Base-by-base conservation (phyloP, 2,329 filamentous ascomycete genomes). In the Xylariales sp. region DNA sequence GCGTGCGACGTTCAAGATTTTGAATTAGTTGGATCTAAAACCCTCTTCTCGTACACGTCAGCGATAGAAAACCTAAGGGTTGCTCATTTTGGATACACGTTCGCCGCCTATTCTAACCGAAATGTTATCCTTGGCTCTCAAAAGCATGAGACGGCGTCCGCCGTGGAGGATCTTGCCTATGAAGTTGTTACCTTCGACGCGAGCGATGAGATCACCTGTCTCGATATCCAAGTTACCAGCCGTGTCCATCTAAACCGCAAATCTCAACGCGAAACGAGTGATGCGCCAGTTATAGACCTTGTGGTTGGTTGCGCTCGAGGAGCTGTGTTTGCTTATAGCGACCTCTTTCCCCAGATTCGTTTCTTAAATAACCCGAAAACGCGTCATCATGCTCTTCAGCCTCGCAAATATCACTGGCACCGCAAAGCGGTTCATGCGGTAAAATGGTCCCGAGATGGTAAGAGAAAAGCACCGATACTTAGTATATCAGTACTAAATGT, bases 371-470 rank as follows among this genome's bases (percentile, higher is more conserved):
- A 78, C 54, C 74, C 78, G 1, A 80, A 80, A 43, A 74, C 73
- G 59, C 78, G 81, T 75, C 81, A 83, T 72, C 80, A 87, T 48
- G 84, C 86, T 23, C 77, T 88, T 30, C 83, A 85, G 67, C 85
- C 85, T 41, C 89, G 90, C 64, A 91, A 91, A 70, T 84, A 94
- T 61, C 96, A 98, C 79, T 99, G 96, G 96, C 96, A 99, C 80
- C 88, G 94, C 74, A 90, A 90, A 73, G 88, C 91, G 56, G 94
- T 97, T 8, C 90, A 92, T 74, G 87, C 93, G 9, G 85, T 97
- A 65, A 97, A 96, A 79, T 98, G 94, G 92, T 97, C 96, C 14
- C 85, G 85, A 72, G 96, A 99, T 84, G 94, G 95, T 93, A 86
- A 77, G 84, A 43, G 28, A 69, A 45, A 57, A 36, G 14, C 54